phyloP scores from a whole-genome alignment of 805 yeast species.

The Scheffersomyces amazonensis region DNA sequence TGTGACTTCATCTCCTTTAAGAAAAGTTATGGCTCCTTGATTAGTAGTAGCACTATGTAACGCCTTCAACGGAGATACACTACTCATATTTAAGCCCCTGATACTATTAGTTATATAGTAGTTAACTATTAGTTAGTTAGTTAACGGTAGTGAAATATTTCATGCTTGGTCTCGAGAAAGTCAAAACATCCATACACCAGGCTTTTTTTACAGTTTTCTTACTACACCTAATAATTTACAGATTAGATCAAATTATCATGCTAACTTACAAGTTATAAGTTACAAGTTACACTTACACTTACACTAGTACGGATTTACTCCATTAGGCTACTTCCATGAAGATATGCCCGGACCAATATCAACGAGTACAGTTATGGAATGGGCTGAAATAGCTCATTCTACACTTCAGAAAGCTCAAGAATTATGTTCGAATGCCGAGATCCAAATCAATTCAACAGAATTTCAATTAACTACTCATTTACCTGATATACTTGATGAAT shows the following conservation, averaged over 20 bases:
- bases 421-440: constrained; percentile 32
- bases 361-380: constrained; percentile 12
- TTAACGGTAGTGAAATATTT: too few species aligned
- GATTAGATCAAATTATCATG: too few species aligned
- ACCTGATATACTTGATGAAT: constrained; percentile 19
- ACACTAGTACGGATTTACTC: too few species aligned
- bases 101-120: too few species aligned
- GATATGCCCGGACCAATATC: background rate
- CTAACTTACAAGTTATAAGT: too few species aligned
- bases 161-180: too few species aligned
- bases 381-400: constrained; percentile 28
- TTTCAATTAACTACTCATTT: constrained; percentile 19
- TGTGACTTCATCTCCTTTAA: constrained; percentile 9
- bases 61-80: constrained; percentile 17
- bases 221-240: too few species aligned
- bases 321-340: background rate
- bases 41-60: constrained; percentile 25
- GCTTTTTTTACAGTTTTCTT: too few species aligned
- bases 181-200: too few species aligned
- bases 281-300: too few species aligned
- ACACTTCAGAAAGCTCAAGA: constrained; percentile 28
- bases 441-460: constrained; percentile 21
- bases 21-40: constrained; percentile 19
- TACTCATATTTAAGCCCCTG: too few species aligned
- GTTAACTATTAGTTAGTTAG: too few species aligned